These are phyloP conservation scores for Fusarium sp. DNA, from an alignment of 2,329 filamentous ascomycete species.

Conservation along the genomic window DNA sequence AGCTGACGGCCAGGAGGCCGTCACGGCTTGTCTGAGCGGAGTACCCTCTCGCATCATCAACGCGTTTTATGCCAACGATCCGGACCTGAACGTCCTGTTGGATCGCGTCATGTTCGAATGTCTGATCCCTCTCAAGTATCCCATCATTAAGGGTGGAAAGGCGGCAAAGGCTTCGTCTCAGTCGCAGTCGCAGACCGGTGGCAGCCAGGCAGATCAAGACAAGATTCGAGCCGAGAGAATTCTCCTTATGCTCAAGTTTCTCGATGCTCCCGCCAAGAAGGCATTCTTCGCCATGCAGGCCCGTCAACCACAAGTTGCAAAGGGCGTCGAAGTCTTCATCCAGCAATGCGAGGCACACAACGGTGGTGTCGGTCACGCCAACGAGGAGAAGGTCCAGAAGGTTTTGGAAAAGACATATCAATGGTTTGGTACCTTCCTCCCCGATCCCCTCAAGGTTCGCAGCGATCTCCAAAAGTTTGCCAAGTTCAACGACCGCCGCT, in stretches of 20 bases:
- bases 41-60: slow-evolving; percentile 90
- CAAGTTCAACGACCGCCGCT: slow-evolving; percentile 88
- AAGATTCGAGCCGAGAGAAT: slow-evolving; percentile 87
- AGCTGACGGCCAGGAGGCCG: slow-evolving; percentile 81
- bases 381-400: slow-evolving; percentile 75
- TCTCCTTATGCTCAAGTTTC: slow-evolving; percentile 80
- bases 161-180: slow-evolving; percentile 70
- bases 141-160: slow-evolving; percentile 69
- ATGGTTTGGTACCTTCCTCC: slow-evolving; percentile 79
- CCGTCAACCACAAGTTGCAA: slow-evolving; percentile 79
- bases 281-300: slow-evolving; percentile 90
- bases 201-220: slow-evolving; percentile 73
- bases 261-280: slow-evolving; percentile 82
- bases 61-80: slow-evolving; percentile 89
- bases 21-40: slow-evolving; percentile 79
- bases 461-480: slow-evolving; percentile 91
- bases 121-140: slow-evolving; percentile 89
- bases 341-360: slow-evolving; percentile 91
- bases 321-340: slow-evolving; percentile 80
- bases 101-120: slow-evolving; percentile 89
- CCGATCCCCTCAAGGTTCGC: slow-evolving; percentile 78
- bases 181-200: slow-evolving; percentile 58
- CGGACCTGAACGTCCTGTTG: slow-evolving; percentile 84
- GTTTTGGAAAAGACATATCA: slow-evolving; percentile 79
- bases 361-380: slow-evolving; percentile 82